Base-by-base conservation (phyloP, 2,329 filamentous ascomycete species). In the Penicillium sp. region DNA sequence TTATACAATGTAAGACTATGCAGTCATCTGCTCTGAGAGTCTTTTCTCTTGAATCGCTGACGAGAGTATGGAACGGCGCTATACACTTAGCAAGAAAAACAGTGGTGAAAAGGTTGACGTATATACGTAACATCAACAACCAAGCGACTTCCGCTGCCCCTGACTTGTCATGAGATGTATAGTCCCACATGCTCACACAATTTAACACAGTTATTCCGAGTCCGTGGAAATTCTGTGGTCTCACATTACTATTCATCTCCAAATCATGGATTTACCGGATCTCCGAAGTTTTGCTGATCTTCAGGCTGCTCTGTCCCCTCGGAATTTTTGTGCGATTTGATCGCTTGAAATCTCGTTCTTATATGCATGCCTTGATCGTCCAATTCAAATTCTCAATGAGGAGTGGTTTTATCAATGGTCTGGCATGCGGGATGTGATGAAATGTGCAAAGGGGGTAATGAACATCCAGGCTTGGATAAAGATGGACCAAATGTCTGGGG, bases 321-420 rank as follows among this genome's bases (percentile, higher is more conserved):
- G 43, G 4, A 45, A 22, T 13, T 45, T 45, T 38, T 14, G 30
- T 54, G 25, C 38, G 5, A 42, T 54, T 37, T 28, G 52, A 54
- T 54, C 14, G 52, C 52, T 37, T 42, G 35, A 40, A 5, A 54
- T 42, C 52, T 45, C 43, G 11, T 45, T 45, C 43, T 16, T 45
- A 26, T 22, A 45, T 7, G 22, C 43, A 45, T 45, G 22, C 13
- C 43, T 45, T 45, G 43, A 45, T 45, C 43, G 25, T 14, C 22
- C 22, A 22, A 45, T 45, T 26, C 43, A 45, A 14, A 45, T 6
- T 4, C 43, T 45, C 43, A 22, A 45, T 28, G 43, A 45, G 4
- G 22, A 45, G 22, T 45, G 43, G 43, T 45, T 45, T 16, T 3
- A 45, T 45, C 43, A 45, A 7, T 45, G 43, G 43, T 26, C 22